These are phyloP conservation scores for Hylodesmum podocarpum DNA, from an alignment of 306 rosid species.

Conservation along the genomic window DNA sequence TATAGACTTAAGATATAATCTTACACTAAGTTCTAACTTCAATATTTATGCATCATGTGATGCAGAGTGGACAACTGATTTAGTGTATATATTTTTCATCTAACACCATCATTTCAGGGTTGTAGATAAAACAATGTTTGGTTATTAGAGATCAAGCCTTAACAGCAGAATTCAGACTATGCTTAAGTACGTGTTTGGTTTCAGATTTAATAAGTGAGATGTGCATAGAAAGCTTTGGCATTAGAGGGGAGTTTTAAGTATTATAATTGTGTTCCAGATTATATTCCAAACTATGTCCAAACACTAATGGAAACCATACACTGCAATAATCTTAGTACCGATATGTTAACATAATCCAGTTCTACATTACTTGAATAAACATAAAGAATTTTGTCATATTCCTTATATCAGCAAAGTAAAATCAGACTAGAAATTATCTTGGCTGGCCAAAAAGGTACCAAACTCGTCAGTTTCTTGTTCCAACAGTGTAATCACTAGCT, in stretches of 20 bases:
- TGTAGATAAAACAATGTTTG: not conserved
- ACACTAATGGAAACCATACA: not conserved
- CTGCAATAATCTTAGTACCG: not conserved
- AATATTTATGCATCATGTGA: too few relatives aligned
- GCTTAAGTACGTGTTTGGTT: not conserved
- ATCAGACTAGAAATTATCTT: too few relatives aligned
- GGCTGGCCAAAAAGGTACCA: too few relatives aligned
- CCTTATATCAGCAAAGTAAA: not conserved
- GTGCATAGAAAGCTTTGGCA: too few relatives aligned
- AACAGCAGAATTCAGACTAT: not conserved
- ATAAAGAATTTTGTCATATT: not conserved
- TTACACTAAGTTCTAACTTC: not conserved
- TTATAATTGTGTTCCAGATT: not conserved
- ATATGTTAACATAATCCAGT: not conserved
- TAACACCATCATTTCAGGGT: not conserved
- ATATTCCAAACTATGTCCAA: not conserved
- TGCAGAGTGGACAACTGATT: not conserved
- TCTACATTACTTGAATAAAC: not conserved
- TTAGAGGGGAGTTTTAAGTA: not conserved
- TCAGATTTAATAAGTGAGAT: not conserved
- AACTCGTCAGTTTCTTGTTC: too few relatives aligned
- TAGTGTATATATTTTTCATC: not conserved
- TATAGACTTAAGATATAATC: not conserved
- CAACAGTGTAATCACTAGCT: too few relatives aligned
- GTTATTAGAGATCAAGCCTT: not conserved